A percentile compares a stretch with the other conserved stretches of the same genome.
These are phyloP conservation scores for Lablab purpureus DNA, from an alignment of 306 rosid genomes.

Conservation along the genomic window DNA sequence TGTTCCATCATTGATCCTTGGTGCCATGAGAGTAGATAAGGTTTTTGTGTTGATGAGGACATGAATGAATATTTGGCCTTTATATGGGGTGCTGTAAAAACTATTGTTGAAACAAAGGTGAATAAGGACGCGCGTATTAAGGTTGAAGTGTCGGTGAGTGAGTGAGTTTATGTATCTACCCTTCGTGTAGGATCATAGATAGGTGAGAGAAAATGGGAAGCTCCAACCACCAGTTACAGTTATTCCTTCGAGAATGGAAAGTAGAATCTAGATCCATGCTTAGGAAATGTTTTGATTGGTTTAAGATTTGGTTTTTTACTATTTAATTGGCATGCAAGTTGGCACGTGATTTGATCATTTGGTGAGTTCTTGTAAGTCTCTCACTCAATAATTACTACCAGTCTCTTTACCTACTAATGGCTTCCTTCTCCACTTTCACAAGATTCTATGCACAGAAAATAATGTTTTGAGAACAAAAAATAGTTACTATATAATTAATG, in stretches of 20 bases:
- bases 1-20: slow-evolving; percentile 39
- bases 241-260: background rate
- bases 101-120: background rate
- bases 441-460: background rate
- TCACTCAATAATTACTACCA: background rate
- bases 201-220: slow-evolving; percentile 15
- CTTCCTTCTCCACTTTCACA: background rate
- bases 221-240: slow-evolving; percentile 19
- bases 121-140: background rate
- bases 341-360: background rate
- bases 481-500: background rate
- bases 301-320: background rate
- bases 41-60: background rate
- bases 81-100: background rate
- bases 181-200: background rate
- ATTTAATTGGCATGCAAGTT: background rate
- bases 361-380: background rate
- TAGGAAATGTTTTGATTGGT: background rate
- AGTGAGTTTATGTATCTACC: background rate
- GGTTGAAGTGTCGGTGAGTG: slow-evolving; percentile 16
- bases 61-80: background rate
- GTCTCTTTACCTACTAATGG: background rate
- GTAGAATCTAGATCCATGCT: background rate
- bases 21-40: slow-evolving; percentile 51
- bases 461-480: background rate